These are phyloP conservation scores for Saccharomycopsis malanga DNA, from an alignment of 805 yeast species.

Conservation along the genomic window DNA sequence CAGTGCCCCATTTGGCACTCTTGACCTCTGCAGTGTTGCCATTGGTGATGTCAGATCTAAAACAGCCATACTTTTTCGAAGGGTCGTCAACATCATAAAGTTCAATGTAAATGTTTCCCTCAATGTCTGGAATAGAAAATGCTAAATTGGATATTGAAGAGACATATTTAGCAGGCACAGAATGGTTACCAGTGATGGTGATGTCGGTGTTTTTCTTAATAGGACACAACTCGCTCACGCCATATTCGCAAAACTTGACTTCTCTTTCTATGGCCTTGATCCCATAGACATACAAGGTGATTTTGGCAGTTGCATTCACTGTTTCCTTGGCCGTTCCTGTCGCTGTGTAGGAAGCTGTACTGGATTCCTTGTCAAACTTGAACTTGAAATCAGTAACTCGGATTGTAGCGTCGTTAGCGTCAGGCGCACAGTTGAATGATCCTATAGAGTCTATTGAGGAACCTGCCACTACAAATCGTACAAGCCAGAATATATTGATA, in stretches of 20 bases:
- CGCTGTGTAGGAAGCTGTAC: slow-evolving; percentile 15
- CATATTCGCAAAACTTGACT: slow-evolving; percentile 28
- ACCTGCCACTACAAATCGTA: not conserved
- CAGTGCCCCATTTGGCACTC: slow-evolving; percentile 26
- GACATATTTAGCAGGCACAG: slow-evolving; percentile 27
- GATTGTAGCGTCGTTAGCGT: slow-evolving; percentile 9
- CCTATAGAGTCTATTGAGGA: slow-evolving; percentile 14
- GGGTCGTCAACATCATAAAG: slow-evolving; percentile 13
- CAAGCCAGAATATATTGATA: too few species aligned
- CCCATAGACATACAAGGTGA: slow-evolving; percentile 27
- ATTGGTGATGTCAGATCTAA: slow-evolving; percentile 26
- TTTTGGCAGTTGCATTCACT: slow-evolving; percentile 20
- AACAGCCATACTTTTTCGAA: slow-evolving; percentile 16
- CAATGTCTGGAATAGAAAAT: slow-evolving; percentile 30
- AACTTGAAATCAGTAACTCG: slow-evolving; percentile 14
- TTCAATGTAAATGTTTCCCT: slow-evolving; percentile 26
- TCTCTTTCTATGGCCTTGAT: slow-evolving; percentile 23
- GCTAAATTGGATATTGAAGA: slow-evolving; percentile 27
- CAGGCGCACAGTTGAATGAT: slow-evolving; percentile 19
- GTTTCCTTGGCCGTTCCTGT: slow-evolving; percentile 17
- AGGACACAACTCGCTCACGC: slow-evolving; percentile 28
- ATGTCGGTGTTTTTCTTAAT: slow-evolving; percentile 24
- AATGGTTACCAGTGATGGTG: slow-evolving; percentile 25
- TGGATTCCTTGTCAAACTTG: slow-evolving; percentile 7
- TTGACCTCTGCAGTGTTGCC: slow-evolving; percentile 27